phyloP scores from a whole-genome alignment of 2,329 filamentous ascomycete species.

The Trichoderma sp. region DNA sequence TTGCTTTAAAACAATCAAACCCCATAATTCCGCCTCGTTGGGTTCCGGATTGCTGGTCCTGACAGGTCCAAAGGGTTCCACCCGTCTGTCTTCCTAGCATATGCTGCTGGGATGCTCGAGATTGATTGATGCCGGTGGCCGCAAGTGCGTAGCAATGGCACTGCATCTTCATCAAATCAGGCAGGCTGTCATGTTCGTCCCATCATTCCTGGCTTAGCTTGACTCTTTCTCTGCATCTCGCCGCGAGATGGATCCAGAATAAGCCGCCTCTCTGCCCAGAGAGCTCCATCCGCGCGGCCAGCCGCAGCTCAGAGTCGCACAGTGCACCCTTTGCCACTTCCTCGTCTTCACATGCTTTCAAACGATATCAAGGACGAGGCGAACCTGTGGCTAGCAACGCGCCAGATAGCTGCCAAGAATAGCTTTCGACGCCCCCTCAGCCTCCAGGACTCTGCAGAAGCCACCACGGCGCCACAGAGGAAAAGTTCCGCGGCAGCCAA shows the following conservation, averaged over 20 bases:
- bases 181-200: not conserved
- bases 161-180: too few relatives aligned
- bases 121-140: not conserved
- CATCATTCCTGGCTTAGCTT: not conserved
- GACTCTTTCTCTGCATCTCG: not conserved
- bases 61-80: not conserved
- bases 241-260: too few relatives aligned
- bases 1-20: not conserved
- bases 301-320: too few relatives aligned
- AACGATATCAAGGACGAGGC: not conserved
- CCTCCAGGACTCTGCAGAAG: too few relatives aligned
- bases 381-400: not conserved
- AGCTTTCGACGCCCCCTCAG: not conserved
- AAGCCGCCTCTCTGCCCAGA: not conserved
- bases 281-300: too few relatives aligned
- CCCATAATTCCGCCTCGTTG: not conserved
- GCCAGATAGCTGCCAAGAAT: not conserved
- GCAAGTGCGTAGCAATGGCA: not conserved
- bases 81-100: not conserved
- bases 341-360: not conserved
- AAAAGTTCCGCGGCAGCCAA: too few relatives aligned
- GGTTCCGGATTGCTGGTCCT: not conserved
- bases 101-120: not conserved
- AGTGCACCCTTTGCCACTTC: not conserved
- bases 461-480: too few relatives aligned